These are phyloP conservation scores for Rosa persica DNA, from an alignment of 306 rosid species.

Conservation along the genomic window DNA sequence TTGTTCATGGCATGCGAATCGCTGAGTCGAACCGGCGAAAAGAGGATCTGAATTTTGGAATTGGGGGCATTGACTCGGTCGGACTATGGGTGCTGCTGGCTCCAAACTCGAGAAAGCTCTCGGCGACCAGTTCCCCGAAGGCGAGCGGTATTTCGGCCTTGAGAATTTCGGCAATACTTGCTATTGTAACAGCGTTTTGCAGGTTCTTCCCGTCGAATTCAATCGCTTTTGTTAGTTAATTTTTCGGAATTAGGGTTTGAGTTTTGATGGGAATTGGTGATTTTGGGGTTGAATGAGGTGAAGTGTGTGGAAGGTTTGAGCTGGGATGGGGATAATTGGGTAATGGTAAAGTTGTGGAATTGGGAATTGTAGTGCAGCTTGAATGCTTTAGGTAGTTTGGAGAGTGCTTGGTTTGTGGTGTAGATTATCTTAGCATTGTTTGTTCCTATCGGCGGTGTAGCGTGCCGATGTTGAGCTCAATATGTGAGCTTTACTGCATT, in stretches of 20 bases:
- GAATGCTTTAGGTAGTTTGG: background rate
- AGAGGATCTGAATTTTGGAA: conserved; percentile 49
- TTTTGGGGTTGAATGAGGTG: conserved; percentile 1
- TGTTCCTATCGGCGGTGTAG: background rate
- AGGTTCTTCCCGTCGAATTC: conserved; percentile 43
- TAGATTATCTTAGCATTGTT: background rate
- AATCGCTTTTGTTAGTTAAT: background rate
- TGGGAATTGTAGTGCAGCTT: background rate
- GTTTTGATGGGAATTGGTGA: background rate
- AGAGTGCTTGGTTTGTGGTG: background rate
- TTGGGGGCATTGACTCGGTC: conserved; percentile 33
- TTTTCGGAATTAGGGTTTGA: conserved; percentile 18
- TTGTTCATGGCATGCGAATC: conserved; percentile 28
- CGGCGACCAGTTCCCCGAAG: conserved; percentile 98
- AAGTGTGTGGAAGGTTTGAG: background rate
- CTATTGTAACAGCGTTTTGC: conserved; percentile 98
- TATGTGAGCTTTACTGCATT: background rate
- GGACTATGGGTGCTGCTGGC: conserved; percentile 91
- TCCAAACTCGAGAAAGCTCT: conserved; percentile 99
- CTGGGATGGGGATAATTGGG: background rate
- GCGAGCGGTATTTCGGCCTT: conserved; percentile 96
- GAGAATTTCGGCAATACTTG: conserved; percentile 99
- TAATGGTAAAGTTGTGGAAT: background rate
- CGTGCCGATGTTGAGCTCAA: background rate
- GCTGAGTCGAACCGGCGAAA: conserved; percentile 37